These are phyloP conservation scores for Musa acuminata DNA, from an alignment of 176 grass and related monocot genomes.

Conservation along the genomic window DNA sequence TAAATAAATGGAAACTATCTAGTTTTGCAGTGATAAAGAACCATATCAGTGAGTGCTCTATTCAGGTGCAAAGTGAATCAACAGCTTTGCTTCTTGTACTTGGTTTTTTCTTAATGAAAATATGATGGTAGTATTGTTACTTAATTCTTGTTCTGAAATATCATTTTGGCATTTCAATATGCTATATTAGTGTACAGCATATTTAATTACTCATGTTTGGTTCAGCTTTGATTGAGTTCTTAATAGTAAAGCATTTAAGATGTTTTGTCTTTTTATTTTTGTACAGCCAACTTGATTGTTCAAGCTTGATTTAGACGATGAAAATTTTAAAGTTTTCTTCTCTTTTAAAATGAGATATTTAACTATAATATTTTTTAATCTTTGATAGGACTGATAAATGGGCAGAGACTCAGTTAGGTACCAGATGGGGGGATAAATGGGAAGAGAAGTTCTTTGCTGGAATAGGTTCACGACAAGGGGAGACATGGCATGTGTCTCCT, in stretches of 20 bases:
- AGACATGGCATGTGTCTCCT: conserved; percentile 95
- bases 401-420: conserved; percentile 89
- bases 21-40: too few relatives aligned
- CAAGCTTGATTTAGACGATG: not conserved
- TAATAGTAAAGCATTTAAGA: not conserved
- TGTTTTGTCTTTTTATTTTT: not conserved
- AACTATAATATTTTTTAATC: not conserved
- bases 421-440: conserved; percentile 99
- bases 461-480: conserved; percentile 95
- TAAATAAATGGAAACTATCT: too few relatives aligned
- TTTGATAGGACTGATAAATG: conserved; percentile 90
- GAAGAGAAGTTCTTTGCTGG: conserved; percentile 93
- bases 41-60: too few relatives aligned
- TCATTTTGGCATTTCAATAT: too few relatives aligned
- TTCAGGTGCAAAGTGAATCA: too few relatives aligned
- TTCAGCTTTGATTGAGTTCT: not conserved
- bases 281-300: not conserved
- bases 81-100: too few relatives aligned
- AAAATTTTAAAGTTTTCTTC: not conserved
- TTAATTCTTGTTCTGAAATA: too few relatives aligned
- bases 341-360: not conserved
- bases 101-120: too few relatives aligned
- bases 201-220: too few relatives aligned
- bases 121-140: too few relatives aligned
- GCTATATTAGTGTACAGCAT: too few relatives aligned